Conservation (phyloP, 2,329 filamentous ascomycete species). For the Colletotrichum sp. region DNA sequence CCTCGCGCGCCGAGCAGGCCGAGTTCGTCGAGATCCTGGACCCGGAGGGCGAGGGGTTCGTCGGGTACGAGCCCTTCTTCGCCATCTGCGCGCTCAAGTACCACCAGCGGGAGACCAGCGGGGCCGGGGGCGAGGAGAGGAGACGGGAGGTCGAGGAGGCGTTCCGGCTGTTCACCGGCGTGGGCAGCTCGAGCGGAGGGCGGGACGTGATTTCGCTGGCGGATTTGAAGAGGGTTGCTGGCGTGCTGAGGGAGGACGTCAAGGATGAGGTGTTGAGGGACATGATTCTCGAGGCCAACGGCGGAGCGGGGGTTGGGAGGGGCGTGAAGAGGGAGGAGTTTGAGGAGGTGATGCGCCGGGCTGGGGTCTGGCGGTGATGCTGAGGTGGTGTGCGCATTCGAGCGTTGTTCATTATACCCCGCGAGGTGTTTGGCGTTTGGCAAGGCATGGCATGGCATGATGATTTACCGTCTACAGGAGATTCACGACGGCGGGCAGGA, state of each 20-base stretch:
- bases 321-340: constrained; percentile 84
- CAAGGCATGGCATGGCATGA: background rate
- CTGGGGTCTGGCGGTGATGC: constrained; percentile 78
- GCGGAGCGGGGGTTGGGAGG: constrained; percentile 71
- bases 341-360: constrained; percentile 82
- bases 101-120: constrained; percentile 58
- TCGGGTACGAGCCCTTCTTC: constrained; percentile 82
- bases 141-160: constrained; percentile 79
- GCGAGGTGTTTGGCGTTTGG: background rate
- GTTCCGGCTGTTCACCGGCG: constrained; percentile 78
- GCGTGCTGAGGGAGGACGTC: constrained; percentile 82
- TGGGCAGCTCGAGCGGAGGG: constrained; percentile 27
- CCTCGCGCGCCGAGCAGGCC: constrained; percentile 67
- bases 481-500: background rate
- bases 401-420: constrained; percentile 13
- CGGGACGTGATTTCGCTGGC: constrained; percentile 73
- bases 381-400: background rate
- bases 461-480: background rate
- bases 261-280: constrained; percentile 84
- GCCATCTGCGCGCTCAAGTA: constrained; percentile 89
- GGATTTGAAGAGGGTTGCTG: constrained; percentile 80
- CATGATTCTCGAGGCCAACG: constrained; percentile 96
- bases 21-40: constrained; percentile 84
- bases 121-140: constrained; percentile 34
- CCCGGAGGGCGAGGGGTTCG: constrained; percentile 78